phyloP scores from a whole-genome alignment of 106 monocot species.

The Allium sativum region DNA sequence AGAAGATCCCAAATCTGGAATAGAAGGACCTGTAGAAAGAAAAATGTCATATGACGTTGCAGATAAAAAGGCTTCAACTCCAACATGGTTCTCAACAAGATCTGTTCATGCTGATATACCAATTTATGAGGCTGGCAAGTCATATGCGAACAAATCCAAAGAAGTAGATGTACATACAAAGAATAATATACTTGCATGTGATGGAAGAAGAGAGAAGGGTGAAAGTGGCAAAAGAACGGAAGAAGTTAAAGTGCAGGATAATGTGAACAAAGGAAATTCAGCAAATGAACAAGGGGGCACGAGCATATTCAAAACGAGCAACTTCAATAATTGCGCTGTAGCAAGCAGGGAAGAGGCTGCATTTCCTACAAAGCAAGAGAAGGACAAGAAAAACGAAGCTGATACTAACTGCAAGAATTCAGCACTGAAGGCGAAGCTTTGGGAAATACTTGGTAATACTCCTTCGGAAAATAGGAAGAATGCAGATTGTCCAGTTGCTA shows the following conservation, averaged over 20 bases:
- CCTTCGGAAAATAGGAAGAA: slow-evolving; percentile 30
- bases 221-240: slow-evolving; percentile 7
- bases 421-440: slow-evolving; percentile 52
- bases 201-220: slow-evolving; percentile 16
- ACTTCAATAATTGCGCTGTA: no score
- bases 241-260: no score
- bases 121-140: slow-evolving; percentile 8
- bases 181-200: slow-evolving; percentile 6
- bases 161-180: slow-evolving; percentile 6
- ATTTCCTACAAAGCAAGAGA: slow-evolving; percentile 15
- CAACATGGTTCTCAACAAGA: slow-evolving; percentile 33
- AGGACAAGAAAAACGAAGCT: slow-evolving; percentile 9
- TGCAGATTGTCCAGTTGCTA: slow-evolving; percentile 6
- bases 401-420: slow-evolving; percentile 17
- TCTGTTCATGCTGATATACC: slow-evolving; percentile 14
- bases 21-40: slow-evolving; percentile 6
- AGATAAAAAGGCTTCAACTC: slow-evolving; percentile 16
- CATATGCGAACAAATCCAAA: slow-evolving; percentile 7
- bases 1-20: slow-evolving; percentile 3
- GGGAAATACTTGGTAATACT: slow-evolving; percentile 60
- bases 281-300: no score
- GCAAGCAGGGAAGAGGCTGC: slow-evolving; percentile 12
- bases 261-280: no score
- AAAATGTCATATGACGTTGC: slow-evolving; percentile 5
- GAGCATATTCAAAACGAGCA: no score